Evolutionary conservation across 129 eudicot species (phyloP), one percentile per base, ranked within the genome.

Genomic region (Lactuca saligna): DNA sequence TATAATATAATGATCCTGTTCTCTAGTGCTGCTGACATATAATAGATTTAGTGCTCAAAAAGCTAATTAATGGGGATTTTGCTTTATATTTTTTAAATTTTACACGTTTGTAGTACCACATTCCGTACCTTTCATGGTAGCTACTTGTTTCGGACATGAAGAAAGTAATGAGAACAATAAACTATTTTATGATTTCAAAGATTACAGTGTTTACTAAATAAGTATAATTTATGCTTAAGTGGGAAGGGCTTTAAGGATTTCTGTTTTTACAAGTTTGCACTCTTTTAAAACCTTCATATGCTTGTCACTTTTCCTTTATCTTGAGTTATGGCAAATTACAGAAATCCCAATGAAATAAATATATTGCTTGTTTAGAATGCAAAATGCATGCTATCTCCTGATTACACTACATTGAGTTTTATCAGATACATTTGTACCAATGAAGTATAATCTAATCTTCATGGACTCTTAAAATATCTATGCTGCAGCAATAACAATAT

Each of bases 71-170:
- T 65, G 44, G 78, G 57, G 54, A 51, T 60, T 38, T 39, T 57
- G 65, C 69, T 77, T 54, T 76, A 49, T 51, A 25, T 25, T 25
- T 25, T 25, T 25, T 25, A 16, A 15, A 12, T 57, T 58, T 16
- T 34, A 17, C 61, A 62, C 53, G 46, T 66, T 73, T 73, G 77
- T 68, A 82, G 77, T 68, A 82, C 86, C 70, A 62, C 58, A 35
- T 55, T 82, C 56, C 69, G 75, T 69, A 73, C 82, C 15, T 57
- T 31, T 42, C 68, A 16, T 57, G 62, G 75, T 61, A 66, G 56
- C 73, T 76, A 76, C 70, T 73, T 63, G 12, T 41, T 50, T 29
- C 16, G 56, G 63, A 73, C 17, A 37, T 15, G 16, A 67, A 67
- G 38, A 75, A 46, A 46, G 15, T 12, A 10, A 46, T 11, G 51